phyloP scores from a whole-genome alignment of 352 stramenopile genomes.

The Globisporangium barbulae region DNA sequence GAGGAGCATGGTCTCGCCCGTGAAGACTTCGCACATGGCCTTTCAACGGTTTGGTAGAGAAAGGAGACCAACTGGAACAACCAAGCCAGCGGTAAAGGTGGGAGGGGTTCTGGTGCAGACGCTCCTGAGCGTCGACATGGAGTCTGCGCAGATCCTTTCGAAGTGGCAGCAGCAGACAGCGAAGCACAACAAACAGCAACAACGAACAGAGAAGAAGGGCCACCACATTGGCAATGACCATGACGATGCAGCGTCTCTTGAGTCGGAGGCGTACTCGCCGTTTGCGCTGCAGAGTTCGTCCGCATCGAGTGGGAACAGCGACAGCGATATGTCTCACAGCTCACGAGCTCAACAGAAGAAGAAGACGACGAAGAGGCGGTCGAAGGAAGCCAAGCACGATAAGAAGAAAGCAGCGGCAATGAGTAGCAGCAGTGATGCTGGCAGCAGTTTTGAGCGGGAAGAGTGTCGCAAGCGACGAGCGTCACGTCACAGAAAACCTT shows the following conservation, averaged over 20 bases:
- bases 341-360: neutral
- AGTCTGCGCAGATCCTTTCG: constrained; percentile 27
- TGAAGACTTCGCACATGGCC: neutral
- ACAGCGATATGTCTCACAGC: neutral
- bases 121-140: constrained; percentile 44
- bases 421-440: neutral
- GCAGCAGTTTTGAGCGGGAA: neutral
- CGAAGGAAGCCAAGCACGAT: constrained; percentile 1
- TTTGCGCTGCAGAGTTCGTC: constrained; percentile 10
- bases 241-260: constrained; percentile 24
- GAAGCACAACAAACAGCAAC: neutral
- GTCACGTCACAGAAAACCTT: neutral
- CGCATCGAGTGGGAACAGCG: neutral
- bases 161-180: neutral
- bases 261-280: constrained; percentile 35
- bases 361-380: neutral
- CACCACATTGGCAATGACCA: neutral
- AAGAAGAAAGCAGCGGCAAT: neutral
- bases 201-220: neutral
- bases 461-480: neutral
- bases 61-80: neutral
- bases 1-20: constrained; percentile 1
- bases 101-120: constrained; percentile 28
- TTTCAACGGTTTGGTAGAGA: neutral
- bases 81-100: no score